phyloP scores from a whole-genome alignment of 1,139 yeast species.

The Suhomyces terraborum region DNA sequence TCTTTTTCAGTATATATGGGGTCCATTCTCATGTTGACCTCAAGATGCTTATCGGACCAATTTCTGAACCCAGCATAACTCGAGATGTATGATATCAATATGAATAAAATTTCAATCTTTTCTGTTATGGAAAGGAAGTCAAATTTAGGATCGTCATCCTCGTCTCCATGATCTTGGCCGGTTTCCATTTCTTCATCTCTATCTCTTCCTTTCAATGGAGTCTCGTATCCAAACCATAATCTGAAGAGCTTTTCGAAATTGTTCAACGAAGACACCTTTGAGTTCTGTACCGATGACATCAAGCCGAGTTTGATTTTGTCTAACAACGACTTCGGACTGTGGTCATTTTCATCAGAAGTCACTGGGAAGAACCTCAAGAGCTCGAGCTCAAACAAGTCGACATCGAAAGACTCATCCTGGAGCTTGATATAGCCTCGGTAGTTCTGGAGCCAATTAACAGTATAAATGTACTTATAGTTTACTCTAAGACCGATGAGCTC shows the following conservation, averaged over 20 bases:
- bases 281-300: constrained; percentile 36
- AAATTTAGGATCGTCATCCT: constrained; percentile 29
- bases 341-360: constrained; percentile 10
- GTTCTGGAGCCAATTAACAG: constrained; percentile 53
- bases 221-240: constrained; percentile 43
- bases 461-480: constrained; percentile 42
- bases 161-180: constrained; percentile 10
- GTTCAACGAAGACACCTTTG: constrained; percentile 30
- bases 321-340: constrained; percentile 29
- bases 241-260: constrained; percentile 52
- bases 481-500: constrained; percentile 26
- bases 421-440: constrained; percentile 48
- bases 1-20: constrained; percentile 22
- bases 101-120: constrained; percentile 49
- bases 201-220: constrained; percentile 38
- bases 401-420: constrained; percentile 51
- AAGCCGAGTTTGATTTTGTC: constrained; percentile 45
- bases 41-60: constrained; percentile 42
- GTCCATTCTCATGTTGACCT: constrained; percentile 36
- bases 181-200: constrained; percentile 30
- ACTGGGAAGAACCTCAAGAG: constrained; percentile 37
- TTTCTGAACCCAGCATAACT: constrained; percentile 42
- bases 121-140: constrained; percentile 41
- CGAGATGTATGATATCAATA: constrained; percentile 41
- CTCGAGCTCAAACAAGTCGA: constrained; percentile 57